phyloP scores from a whole-genome alignment of 495 filamentous ascomycete species.

The Chaetomidium leptoderma region DNA sequence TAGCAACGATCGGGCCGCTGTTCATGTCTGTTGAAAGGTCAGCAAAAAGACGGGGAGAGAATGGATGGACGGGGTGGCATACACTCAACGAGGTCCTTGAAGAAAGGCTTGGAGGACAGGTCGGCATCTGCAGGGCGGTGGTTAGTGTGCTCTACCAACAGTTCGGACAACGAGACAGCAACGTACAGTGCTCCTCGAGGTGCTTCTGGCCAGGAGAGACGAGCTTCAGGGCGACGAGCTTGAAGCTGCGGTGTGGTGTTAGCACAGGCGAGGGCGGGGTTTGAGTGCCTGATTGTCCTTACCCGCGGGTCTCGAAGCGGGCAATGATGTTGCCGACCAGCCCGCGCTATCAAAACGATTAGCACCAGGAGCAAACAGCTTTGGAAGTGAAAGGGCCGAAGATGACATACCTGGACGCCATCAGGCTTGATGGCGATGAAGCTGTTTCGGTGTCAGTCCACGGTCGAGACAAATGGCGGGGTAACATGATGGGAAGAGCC shows the following conservation, averaged over 20 bases:
- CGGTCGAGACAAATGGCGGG: slow-evolving; percentile 30
- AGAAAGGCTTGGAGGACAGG: slow-evolving; percentile 91
- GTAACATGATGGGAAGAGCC: slow-evolving; percentile 17
- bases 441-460: slow-evolving; percentile 56
- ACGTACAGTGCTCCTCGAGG: slow-evolving; percentile 89
- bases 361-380: slow-evolving; percentile 27
- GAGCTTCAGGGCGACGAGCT: slow-evolving; percentile 97
- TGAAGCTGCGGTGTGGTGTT: slow-evolving; percentile 59
- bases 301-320: slow-evolving; percentile 94
- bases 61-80: slow-evolving; percentile 24
- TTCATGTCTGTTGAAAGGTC: slow-evolving; percentile 71
- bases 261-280: slow-evolving; percentile 15
- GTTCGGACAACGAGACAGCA: background rate
- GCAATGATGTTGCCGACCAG: slow-evolving; percentile 93
- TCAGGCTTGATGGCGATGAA: slow-evolving; percentile 99
- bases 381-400: slow-evolving; percentile 3
- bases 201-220: slow-evolving; percentile 78
- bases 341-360: slow-evolving; percentile 64
- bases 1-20: slow-evolving; percentile 92
- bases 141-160: slow-evolving; percentile 32
- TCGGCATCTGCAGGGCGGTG: slow-evolving; percentile 62
- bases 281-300: slow-evolving; percentile 23
- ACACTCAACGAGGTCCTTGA: slow-evolving; percentile 87
- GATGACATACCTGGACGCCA: slow-evolving; percentile 82
- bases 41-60: slow-evolving; percentile 21